Percentiles rank a stretch among this genome's conserved stretches.
These are phyloP conservation scores for Chaetomium tenue DNA, from an alignment of 495 filamentous ascomycete genomes.

Conservation along the genomic window DNA sequence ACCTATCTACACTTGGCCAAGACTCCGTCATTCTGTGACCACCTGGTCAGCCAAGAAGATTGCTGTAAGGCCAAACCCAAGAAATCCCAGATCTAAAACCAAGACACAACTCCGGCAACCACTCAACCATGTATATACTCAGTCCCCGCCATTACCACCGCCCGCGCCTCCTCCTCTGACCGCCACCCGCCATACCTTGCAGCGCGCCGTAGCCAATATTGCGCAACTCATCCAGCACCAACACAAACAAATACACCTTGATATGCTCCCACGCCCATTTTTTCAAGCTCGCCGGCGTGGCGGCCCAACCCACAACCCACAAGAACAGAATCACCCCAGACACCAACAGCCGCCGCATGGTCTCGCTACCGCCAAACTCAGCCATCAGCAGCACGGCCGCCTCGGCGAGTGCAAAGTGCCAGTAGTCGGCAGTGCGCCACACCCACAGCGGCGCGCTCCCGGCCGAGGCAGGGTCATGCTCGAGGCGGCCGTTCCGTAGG, in stretches of 20 bases:
- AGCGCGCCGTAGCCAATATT: not conserved
- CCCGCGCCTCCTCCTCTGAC: not conserved
- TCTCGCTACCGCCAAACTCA: slow-evolving; percentile 20
- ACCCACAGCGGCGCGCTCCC: not conserved
- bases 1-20: no score
- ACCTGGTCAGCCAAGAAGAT: no score
- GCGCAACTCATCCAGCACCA: slow-evolving; percentile 26
- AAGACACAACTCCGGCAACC: no score
- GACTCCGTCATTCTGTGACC: no score
- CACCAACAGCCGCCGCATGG: slow-evolving; percentile 20
- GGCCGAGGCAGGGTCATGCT: not conserved
- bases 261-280: slow-evolving; percentile 28
- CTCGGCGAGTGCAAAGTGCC: not conserved
- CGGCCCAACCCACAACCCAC: slow-evolving; percentile 24
- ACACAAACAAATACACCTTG: slow-evolving; percentile 18
- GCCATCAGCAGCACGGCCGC: slow-evolving; percentile 13
- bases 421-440: not conserved
- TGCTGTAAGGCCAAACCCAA: no score
- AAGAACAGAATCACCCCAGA: not conserved
- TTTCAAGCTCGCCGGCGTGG: slow-evolving; percentile 23
- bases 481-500: slow-evolving; percentile 22
- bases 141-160: slow-evolving; percentile 5
- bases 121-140: no score
- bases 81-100: no score
- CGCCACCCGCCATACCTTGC: not conserved